phyloP scores from a whole-genome alignment of 495 filamentous ascomycete genomes.

The Pyronema omphalodes region DNA sequence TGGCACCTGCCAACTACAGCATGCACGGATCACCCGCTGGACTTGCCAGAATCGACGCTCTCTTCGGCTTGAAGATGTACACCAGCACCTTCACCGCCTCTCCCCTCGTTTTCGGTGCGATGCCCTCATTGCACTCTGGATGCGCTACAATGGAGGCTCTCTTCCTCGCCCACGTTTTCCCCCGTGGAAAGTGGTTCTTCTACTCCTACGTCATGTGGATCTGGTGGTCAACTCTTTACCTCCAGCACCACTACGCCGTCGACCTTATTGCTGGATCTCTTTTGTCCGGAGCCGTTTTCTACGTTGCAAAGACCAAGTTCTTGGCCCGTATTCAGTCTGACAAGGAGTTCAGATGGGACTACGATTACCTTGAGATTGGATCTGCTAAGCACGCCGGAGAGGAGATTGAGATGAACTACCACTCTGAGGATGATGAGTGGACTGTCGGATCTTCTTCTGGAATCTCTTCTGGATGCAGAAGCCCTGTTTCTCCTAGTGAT shows the following conservation, averaged over 20 bases:
- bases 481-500: slow-evolving; percentile 35
- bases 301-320: slow-evolving; percentile 58
- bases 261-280: slow-evolving; percentile 76
- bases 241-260: slow-evolving; percentile 89
- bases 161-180: slow-evolving; percentile 87
- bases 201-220: slow-evolving; percentile 73
- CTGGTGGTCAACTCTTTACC: slow-evolving; percentile 94
- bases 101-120: slow-evolving; percentile 83
- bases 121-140: slow-evolving; percentile 76
- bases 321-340: slow-evolving; percentile 61
- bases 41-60: slow-evolving; percentile 67
- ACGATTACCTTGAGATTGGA: slow-evolving; percentile 79
- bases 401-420: slow-evolving; percentile 27
- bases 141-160: slow-evolving; percentile 72
- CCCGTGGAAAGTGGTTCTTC: slow-evolving; percentile 54
- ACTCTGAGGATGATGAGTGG: slow-evolving; percentile 44
- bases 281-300: slow-evolving; percentile 61
- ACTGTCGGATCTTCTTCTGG: slow-evolving; percentile 56
- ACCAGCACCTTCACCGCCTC: slow-evolving; percentile 75
- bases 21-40: slow-evolving; percentile 78
- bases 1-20: slow-evolving; percentile 78
- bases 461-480: slow-evolving; percentile 42
- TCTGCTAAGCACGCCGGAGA: slow-evolving; percentile 25
- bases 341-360: slow-evolving; percentile 83
- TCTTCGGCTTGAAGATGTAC: slow-evolving; percentile 80